Evolutionary conservation across 768 basidiomycete genomes (phyloP).

Genomic region (Lentinula boryana): DNA sequence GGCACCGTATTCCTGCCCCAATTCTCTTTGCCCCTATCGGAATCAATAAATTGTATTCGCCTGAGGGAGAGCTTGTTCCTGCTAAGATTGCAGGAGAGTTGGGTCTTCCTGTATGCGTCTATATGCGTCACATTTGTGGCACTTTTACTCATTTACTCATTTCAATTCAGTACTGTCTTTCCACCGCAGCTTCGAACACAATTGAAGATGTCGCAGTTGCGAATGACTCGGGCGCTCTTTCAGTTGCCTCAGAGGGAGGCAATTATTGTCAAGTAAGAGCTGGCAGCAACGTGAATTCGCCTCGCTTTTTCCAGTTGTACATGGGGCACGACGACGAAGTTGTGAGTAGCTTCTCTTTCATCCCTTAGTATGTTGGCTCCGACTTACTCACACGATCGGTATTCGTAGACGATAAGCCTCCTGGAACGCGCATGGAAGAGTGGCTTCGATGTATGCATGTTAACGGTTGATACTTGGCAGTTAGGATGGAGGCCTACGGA

Average conservation of each 20-base stretch:
- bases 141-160: not conserved
- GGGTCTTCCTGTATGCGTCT: constrained; percentile 26
- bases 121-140: constrained; percentile 3
- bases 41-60: constrained; percentile 44
- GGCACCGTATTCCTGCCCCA: constrained; percentile 42
- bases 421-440: constrained; percentile 38
- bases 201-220: constrained; percentile 46
- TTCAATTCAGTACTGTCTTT: constrained; percentile 37
- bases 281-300: constrained; percentile 27
- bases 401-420: constrained; percentile 33
- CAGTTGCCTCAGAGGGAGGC: constrained; percentile 29
- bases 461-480: constrained; percentile 47
- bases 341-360: constrained; percentile 15
- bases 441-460: constrained; percentile 41
- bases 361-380: not conserved
- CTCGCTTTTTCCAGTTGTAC: constrained; percentile 52
- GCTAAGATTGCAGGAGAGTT: constrained; percentile 43
- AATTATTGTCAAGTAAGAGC: constrained; percentile 27
- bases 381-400: not conserved
- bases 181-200: constrained; percentile 42
- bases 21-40: constrained; percentile 53
- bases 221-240: constrained; percentile 34
- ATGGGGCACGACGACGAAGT: constrained; percentile 50
- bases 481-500: constrained; percentile 44
- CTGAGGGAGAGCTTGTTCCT: constrained; percentile 38